Percentiles rank a stretch among this genome's conserved stretches.
Evolutionary conservation across 352 stramenopile genomes (phyloP).

Genomic region (Phytophthora litchii): DNA sequence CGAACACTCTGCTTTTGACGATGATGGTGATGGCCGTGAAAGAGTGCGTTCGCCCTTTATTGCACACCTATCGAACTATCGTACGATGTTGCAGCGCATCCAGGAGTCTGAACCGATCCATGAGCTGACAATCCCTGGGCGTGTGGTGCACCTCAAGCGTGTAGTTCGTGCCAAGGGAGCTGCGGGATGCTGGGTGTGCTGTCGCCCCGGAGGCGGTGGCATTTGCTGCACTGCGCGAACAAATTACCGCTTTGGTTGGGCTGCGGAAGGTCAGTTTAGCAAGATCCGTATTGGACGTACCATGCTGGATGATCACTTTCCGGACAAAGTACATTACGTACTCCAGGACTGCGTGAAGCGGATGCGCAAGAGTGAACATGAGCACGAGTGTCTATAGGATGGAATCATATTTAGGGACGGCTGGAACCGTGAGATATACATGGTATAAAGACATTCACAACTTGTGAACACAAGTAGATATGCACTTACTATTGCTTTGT

Average conservation of each 20-base stretch:
- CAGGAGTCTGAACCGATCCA: constrained; percentile 82
- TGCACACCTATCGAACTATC: constrained; percentile 75
- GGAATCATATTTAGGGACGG: constrained; percentile 21
- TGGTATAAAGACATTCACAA: constrained; percentile 10
- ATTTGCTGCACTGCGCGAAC: constrained; percentile 86
- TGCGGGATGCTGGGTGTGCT: constrained; percentile 84
- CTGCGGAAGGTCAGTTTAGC: constrained; percentile 60
- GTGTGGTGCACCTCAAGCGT: constrained; percentile 79
- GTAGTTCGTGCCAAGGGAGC: constrained; percentile 35
- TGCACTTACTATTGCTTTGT: constrained; percentile 8
- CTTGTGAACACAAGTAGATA: too few relatives aligned
- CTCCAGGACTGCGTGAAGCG: constrained; percentile 79
- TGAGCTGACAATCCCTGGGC: constrained; percentile 78
- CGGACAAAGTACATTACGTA: constrained; percentile 88
- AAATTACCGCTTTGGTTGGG: constrained; percentile 83
- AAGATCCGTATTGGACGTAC: constrained; percentile 81
- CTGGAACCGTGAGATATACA: constrained; percentile 1
- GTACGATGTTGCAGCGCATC: constrained; percentile 85
- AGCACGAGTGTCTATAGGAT: constrained; percentile 33
- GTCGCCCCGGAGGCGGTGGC: constrained; percentile 69
- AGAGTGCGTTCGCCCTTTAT: constrained; percentile 49
- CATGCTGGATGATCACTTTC: constrained; percentile 90
- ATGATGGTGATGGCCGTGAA: constrained; percentile 33
- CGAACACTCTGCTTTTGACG: constrained; percentile 36
- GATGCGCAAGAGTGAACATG: constrained; percentile 43